Evolutionary conservation across 495 filamentous ascomycete species (phyloP).

Genomic region (Podospora australis): DNA sequence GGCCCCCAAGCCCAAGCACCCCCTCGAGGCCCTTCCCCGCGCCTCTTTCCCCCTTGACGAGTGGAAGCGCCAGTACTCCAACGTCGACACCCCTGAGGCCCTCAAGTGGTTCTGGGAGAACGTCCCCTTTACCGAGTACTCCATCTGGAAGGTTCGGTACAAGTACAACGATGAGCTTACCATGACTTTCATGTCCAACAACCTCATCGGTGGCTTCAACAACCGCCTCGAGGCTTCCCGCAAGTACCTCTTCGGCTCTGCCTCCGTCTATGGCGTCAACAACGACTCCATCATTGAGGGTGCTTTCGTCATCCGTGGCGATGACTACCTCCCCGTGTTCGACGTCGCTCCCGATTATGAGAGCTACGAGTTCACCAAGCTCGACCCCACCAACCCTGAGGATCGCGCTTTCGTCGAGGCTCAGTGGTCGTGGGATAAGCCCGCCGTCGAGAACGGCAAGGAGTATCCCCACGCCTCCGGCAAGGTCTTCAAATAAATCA

Average conservation of each 20-base stretch:
- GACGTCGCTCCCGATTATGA: slow-evolving; percentile 96
- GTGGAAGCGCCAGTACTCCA: slow-evolving; percentile 98
- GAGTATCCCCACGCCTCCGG: slow-evolving; percentile 63
- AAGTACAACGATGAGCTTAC: slow-evolving; percentile 99
- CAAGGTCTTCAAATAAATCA: slow-evolving; percentile 95
- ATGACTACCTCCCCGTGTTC: slow-evolving; percentile 81
- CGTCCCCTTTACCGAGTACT: slow-evolving; percentile 87
- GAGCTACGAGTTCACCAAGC: slow-evolving; percentile 92
- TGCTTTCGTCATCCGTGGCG: slow-evolving; percentile 89
- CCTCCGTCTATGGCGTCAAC: slow-evolving; percentile 79
- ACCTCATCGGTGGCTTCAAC: slow-evolving; percentile 97
- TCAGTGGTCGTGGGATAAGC: slow-evolving; percentile 82
- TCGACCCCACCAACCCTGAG: slow-evolving; percentile 75
- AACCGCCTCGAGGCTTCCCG: slow-evolving; percentile 92
- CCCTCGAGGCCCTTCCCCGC: slow-evolving; percentile 76
- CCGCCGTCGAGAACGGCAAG: slow-evolving; percentile 72
- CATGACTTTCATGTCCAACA: slow-evolving; percentile 94
- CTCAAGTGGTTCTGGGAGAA: slow-evolving; percentile 99
- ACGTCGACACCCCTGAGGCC: slow-evolving; percentile 81
- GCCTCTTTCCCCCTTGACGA: slow-evolving; percentile 83
- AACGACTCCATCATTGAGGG: slow-evolving; percentile 85
- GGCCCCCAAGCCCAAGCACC: slow-evolving; percentile 92
- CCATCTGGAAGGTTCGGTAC: slow-evolving; percentile 85
- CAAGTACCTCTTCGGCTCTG: slow-evolving; percentile 95
- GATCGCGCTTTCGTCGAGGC: slow-evolving; percentile 80